A percentile compares a stretch with the other conserved stretches of the same genome.
These are phyloP conservation scores for Geotrichum australiense DNA, from an alignment of 1,139 yeast species.

Conservation along the genomic window DNA sequence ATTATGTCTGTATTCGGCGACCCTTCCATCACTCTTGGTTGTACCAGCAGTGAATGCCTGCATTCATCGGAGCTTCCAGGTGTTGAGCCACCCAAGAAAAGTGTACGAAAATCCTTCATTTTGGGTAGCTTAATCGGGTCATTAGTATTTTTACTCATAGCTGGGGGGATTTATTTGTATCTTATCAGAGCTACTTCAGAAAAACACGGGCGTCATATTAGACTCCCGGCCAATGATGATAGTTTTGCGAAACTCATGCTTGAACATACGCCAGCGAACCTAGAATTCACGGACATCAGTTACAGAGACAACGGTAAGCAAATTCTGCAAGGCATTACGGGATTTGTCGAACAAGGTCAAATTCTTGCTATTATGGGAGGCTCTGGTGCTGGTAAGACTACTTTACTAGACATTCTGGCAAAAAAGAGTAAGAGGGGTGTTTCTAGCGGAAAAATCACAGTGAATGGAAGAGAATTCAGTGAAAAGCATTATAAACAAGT, in stretches of 20 bases:
- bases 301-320: constrained; percentile 52
- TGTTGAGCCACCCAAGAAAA: constrained; percentile 57
- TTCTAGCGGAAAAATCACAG: constrained; percentile 55
- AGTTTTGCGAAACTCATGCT: constrained; percentile 34
- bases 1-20: constrained; percentile 91
- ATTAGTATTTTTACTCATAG: constrained; percentile 31
- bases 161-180: constrained; percentile 41
- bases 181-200: constrained; percentile 28
- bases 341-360: constrained; percentile 77
- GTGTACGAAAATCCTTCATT: constrained; percentile 45
- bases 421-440: constrained; percentile 75
- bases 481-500: constrained; percentile 51
- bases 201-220: constrained; percentile 24
- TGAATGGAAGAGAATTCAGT: constrained; percentile 52
- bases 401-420: constrained; percentile 83
- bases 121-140: constrained; percentile 48
- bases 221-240: constrained; percentile 34
- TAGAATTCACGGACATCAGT: constrained; percentile 65
- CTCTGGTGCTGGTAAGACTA: constrained; percentile 97
- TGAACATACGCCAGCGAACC: constrained; percentile 64
- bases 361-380: constrained; percentile 97
- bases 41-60: constrained; percentile 83
- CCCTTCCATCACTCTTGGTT: constrained; percentile 70
- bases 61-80: constrained; percentile 94
- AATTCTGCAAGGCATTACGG: constrained; percentile 60